A percentile compares a stretch with the other conserved stretches of the same genome.
Evolutionary conservation across 257 asterid genomes (phyloP).

Genomic region (Solanum etuberosum): DNA sequence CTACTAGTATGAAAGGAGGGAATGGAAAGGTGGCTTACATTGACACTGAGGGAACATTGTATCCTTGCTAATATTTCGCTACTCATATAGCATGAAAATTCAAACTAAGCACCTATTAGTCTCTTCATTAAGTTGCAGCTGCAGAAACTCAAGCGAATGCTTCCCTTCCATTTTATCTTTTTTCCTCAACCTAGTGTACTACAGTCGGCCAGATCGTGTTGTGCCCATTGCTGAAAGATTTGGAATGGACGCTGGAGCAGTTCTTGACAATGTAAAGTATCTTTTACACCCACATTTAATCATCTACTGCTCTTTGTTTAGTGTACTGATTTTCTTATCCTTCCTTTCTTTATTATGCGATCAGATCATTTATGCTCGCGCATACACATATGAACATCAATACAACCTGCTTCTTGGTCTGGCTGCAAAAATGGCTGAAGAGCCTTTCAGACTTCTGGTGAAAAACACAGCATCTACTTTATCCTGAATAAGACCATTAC

Average conservation of each 20-base stretch:
- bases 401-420: conserved; percentile 92
- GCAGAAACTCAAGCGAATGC: background rate
- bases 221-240: conserved; percentile 96
- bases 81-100: background rate
- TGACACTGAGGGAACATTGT: conserved; percentile 97
- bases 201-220: conserved; percentile 92
- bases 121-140: background rate
- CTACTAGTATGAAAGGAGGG: conserved; percentile 87
- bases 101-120: background rate
- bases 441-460: conserved; percentile 94
- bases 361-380: conserved; percentile 96
- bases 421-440: conserved; percentile 99
- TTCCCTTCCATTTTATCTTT: background rate
- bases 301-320: background rate
- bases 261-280: conserved; percentile 74
- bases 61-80: conserved; percentile 34
- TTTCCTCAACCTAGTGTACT: conserved; percentile 31
- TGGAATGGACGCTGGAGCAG: conserved; percentile 99
- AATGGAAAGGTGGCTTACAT: conserved; percentile 98
- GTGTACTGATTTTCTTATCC: background rate
- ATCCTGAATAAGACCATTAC: background rate
- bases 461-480: conserved; percentile 11
- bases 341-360: background rate
- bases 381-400: conserved; percentile 98
- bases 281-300: background rate